These are phyloP conservation scores for Sugiyamaella sp. DNA, from an alignment of 1,139 yeast species.

Conservation along the genomic window DNA sequence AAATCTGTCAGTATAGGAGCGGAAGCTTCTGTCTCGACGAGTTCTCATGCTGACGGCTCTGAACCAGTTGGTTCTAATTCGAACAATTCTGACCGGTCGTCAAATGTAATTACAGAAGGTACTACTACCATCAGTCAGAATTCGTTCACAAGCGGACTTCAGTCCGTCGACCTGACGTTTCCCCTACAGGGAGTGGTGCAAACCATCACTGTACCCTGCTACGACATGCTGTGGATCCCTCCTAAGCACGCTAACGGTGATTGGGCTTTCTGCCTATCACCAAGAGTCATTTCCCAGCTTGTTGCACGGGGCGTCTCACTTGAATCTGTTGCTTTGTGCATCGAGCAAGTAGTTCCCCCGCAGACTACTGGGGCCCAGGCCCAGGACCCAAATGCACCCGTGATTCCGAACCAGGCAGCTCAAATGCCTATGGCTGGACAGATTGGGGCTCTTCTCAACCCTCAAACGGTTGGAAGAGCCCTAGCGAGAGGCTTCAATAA, in stretches of 20 bases:
- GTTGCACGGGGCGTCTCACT: constrained; percentile 6
- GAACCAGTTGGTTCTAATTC: neutral
- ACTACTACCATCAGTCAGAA: neutral
- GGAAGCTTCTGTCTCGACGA: no score
- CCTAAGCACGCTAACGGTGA: constrained; percentile 9
- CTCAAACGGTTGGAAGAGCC: constrained; percentile 1
- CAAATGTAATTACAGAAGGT: no score
- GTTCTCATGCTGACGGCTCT: no score
- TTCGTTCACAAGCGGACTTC: neutral
- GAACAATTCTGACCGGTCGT: no score
- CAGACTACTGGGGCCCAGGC: neutral
- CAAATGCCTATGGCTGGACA: neutral
- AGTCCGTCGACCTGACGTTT: constrained; percentile 8
- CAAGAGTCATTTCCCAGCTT: constrained; percentile 4
- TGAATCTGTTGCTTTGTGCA: constrained; percentile 3
- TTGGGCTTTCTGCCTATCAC: constrained; percentile 18
- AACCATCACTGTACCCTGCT: constrained; percentile 8
- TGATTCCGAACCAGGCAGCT: no score
- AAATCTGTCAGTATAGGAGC: no score
- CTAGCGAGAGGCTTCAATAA: constrained; percentile 11
- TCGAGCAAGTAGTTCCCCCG: neutral
- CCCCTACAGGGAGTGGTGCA: constrained; percentile 2
- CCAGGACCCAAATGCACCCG: neutral
- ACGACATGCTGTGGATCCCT: constrained; percentile 15
- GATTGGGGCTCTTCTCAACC: neutral